Evolutionary conservation across 1,284 basidiomycete genomes (phyloP), one percentile per base, ranked within the genome.

Genomic region (Marasmius oreades): DNA sequence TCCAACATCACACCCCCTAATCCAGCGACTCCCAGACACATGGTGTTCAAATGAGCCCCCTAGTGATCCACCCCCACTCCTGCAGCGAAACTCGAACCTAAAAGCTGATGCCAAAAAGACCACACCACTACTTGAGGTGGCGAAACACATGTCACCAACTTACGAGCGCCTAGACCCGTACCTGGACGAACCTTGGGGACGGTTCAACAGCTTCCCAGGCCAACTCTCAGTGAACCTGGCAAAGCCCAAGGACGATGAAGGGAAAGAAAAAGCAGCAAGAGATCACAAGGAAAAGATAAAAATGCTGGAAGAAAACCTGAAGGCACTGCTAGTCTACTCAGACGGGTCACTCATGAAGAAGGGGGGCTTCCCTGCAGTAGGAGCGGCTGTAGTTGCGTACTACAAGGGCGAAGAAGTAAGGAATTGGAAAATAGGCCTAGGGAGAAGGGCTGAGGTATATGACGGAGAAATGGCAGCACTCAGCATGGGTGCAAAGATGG

Each of bases 1-100:
- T 59, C 73, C 6, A 60, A 72, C 51, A 56, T 70, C 23, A 66
- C 69, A 31, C 66, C 68, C 0, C 63, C 43, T 66, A 2, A 60
- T 59, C 50, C 56, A 64, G 57, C 47, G 67, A 0, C 60, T 68
- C 16, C 57, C 63, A 20, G 48, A 60, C 18, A 18, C 22, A 8
- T 66, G 63, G 64, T 5, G 39, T 5, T 6, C 22, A 23, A 14
- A 14, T 8, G 8, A 52, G 14, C 7, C 7, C 10, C 52, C 52
- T 22, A 18, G 5, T 5, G 18, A 18, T 24, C 53, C 45, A 14
- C 53, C 53, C 5, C 53, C 53, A 11, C 26, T 55, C 5, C 24
- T 23, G 12, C 18, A 18, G 12, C 26, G 45, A 24, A 6, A 28
- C 37, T 8, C 7, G 22, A 44, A 31, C 10, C 23, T 26, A 12